Conservation (phyloP, 2,329 filamentous ascomycete genomes). For the Clarireedia homoeocarpa region DNA sequence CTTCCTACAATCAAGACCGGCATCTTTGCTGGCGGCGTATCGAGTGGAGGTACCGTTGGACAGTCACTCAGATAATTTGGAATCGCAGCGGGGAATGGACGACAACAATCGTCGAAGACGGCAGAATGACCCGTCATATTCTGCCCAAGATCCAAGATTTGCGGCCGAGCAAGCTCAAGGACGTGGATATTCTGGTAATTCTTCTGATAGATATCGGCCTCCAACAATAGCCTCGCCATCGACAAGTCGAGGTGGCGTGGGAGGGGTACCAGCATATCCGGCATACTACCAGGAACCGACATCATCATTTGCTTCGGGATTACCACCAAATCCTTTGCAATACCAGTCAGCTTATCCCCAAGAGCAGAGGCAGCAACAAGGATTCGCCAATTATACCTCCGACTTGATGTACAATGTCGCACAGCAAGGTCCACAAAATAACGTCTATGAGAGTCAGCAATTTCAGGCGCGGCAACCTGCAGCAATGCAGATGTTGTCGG, state of each 20-base stretch:
- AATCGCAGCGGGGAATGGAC: slow-evolving; percentile 59
- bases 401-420: slow-evolving; percentile 75
- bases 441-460: slow-evolving; percentile 70
- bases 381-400: slow-evolving; percentile 51
- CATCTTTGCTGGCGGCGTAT: slow-evolving; percentile 57
- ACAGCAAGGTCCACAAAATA: slow-evolving; percentile 50
- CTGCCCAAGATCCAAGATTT: slow-evolving; percentile 48
- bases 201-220: slow-evolving; percentile 38
- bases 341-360: slow-evolving; percentile 32
- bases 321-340: slow-evolving; percentile 32
- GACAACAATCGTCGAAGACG: slow-evolving; percentile 64
- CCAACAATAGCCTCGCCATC: slow-evolving; percentile 41
- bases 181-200: slow-evolving; percentile 20
- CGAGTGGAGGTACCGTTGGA: slow-evolving; percentile 53
- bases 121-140: slow-evolving; percentile 66
- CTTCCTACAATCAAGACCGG: slow-evolving; percentile 50
- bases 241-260: slow-evolving; percentile 37
- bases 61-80: slow-evolving; percentile 42
- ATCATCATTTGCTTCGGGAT: slow-evolving; percentile 37
- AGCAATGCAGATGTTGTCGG: slow-evolving; percentile 68
- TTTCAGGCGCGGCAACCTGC: slow-evolving; percentile 71
- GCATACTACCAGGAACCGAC: slow-evolving; percentile 51
- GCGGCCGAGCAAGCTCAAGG: slow-evolving; percentile 27
- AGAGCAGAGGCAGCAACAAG: slow-evolving; percentile 47
- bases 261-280: slow-evolving; percentile 45